Base-by-base conservation (phyloP, 2,329 filamentous ascomycete genomes). In the Alternaria infectoria region DNA sequence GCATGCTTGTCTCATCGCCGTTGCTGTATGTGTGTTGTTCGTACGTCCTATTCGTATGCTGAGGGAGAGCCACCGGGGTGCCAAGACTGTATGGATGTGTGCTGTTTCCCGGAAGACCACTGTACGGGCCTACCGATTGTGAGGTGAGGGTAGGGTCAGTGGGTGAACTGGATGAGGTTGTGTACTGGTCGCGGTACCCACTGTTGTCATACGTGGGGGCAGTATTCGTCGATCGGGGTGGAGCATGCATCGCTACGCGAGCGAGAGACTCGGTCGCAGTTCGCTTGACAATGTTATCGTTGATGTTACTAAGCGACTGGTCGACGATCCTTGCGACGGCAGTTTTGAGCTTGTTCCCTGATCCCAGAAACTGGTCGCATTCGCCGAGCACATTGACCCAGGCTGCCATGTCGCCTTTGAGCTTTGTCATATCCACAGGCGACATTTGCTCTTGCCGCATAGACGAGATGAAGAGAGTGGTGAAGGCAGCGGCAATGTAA, bases 401-500 rank as follows among this genome's bases (percentile, higher is more conserved):
- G 21, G 83, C 79, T 30, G 86, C 84, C 90, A 93, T 93, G 57
- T 93, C 90, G 9, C 83, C 79, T 65, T 86, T 86, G 54, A 95
- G 81, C n/a, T 79, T 79, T 15, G 84, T 82, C 57, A 93, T 81
- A 61, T 92, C 88, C 2, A 83, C 83, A 0, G 83, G 79, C 0
- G 86, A 88, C 11, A 88, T 86, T 10, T 86, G 83, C 52, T 87
- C 86, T 28, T 90, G 85, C 51, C 89, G 86, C 74, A 93, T 87
- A 83, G 88, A 92, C 59, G 89, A 86, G 2, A 88, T 87, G 50
- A 91, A 92, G 0, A 95, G 81, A 13, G 87, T 89, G 0, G 90
- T 91, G 70, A 93, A 92, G 60, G 92, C 89, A 25, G 90, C 90
- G 46, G 90, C 88, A 12, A 92, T 85, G 72, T 92, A 93, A 6